Evolutionary conservation across 768 basidiomycete genomes (phyloP).

Genomic region (Tricholoma matsutake): DNA sequence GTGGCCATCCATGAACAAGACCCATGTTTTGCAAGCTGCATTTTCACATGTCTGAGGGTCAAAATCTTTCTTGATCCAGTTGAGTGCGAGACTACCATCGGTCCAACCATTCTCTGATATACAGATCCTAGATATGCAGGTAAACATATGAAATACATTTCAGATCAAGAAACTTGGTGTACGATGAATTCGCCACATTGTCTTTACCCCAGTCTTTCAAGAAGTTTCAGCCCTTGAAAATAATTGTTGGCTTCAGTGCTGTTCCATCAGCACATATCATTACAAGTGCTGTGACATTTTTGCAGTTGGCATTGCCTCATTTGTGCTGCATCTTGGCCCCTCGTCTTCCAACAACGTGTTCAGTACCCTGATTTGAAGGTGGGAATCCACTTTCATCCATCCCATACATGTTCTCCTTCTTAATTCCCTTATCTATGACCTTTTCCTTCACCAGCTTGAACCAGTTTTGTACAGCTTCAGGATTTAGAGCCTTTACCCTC

Average conservation of each 20-base stretch:
- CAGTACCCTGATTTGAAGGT: too few species aligned
- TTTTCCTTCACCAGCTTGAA: conserved; percentile 26
- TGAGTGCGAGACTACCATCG: conserved; percentile 17
- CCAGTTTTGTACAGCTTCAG: conserved; percentile 27
- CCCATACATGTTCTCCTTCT: conserved; percentile 24
- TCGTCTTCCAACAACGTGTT: too few species aligned
- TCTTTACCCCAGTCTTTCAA: conserved; percentile 29
- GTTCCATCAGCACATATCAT: conserved; percentile 41
- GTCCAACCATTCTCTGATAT: conserved; percentile 31
- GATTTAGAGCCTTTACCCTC: conserved; percentile 26
- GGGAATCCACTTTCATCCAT: too few species aligned
- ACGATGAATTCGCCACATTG: conserved; percentile 34
- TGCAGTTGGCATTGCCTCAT: conserved; percentile 22
- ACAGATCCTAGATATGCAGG: conserved; percentile 19
- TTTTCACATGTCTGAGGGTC: conserved; percentile 33
- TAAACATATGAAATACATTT: too few species aligned
- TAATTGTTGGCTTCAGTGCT: conserved; percentile 27
- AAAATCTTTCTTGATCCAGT: conserved; percentile 31
- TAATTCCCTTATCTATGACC: conserved; percentile 20
- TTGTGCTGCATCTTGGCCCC: conserved; percentile 14
- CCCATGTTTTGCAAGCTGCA: conserved; percentile 23
- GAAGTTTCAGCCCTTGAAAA: conserved; percentile 37
- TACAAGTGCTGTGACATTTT: conserved; percentile 35
- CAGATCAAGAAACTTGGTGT: conserved; percentile 17
- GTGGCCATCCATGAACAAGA: conserved; percentile 42